Percentiles rank a stretch among this genome's conserved stretches.
phyloP scores from a whole-genome alignment of 2,329 filamentous ascomycete genomes.

The Fusarium algeriense region DNA sequence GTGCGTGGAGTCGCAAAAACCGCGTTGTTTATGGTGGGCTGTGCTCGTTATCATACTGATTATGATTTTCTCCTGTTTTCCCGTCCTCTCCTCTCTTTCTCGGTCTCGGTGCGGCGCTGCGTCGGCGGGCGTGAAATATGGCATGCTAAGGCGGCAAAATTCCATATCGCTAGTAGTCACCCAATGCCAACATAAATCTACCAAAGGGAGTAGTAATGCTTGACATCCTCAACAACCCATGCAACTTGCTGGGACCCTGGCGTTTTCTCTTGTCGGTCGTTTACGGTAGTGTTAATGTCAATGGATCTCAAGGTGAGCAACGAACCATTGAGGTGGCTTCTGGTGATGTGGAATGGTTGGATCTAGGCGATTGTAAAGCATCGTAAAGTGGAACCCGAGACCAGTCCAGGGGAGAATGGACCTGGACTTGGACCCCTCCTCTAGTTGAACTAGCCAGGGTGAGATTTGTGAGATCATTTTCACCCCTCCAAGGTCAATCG shows the following conservation, averaged over 20 bases:
- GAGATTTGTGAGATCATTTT: slow-evolving; percentile 34
- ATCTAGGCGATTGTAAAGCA: slow-evolving; percentile 32
- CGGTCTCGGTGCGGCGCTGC: slow-evolving; percentile 40
- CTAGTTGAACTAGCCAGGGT: slow-evolving; percentile 22
- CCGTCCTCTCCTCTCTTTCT: slow-evolving; percentile 16
- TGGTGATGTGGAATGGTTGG: slow-evolving; percentile 31
- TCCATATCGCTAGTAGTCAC: slow-evolving; percentile 15
- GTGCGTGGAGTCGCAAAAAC: slow-evolving; percentile 11
- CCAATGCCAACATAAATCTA: slow-evolving; percentile 2
- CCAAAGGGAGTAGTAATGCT: slow-evolving; percentile 2
- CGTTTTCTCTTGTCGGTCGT: slow-evolving; percentile 7
- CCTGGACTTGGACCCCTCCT: slow-evolving; percentile 18
- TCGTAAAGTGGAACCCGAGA: slow-evolving; percentile 8
- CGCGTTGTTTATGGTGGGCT: slow-evolving; percentile 10
- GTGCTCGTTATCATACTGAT: slow-evolving; percentile 6
- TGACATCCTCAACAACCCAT: slow-evolving; percentile 10
- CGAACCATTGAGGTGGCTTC: slow-evolving; percentile 25
- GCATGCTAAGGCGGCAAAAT: slow-evolving; percentile 25
- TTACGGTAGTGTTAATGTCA: slow-evolving; percentile 14
- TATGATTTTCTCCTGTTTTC: slow-evolving; percentile 5
- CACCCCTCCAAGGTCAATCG: slow-evolving; percentile 32
- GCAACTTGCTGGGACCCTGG: not conserved
- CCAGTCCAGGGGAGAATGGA: slow-evolving; percentile 7
- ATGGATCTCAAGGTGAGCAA: slow-evolving; percentile 28
- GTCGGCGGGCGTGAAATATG: slow-evolving; percentile 37